Evolutionary conservation across 495 filamentous ascomycete genomes (phyloP).

Genomic region (Pyronema omphalodes): DNA sequence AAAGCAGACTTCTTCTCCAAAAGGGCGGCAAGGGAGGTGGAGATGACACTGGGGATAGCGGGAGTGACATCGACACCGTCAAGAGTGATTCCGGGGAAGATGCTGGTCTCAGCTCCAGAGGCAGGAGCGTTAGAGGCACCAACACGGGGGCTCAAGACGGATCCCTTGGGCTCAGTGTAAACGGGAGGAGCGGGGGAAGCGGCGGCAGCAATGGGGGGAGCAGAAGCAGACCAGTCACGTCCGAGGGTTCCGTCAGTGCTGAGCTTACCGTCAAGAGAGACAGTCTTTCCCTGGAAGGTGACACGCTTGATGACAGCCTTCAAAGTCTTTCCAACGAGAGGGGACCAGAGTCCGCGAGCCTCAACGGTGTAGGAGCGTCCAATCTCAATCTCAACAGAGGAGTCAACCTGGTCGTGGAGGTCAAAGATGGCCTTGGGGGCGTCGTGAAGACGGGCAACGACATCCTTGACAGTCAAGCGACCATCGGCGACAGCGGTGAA

Average conservation of each 20-base stretch:
- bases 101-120: conserved; percentile 7
- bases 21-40: conserved; percentile 46
- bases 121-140: conserved; percentile 7
- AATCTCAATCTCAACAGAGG: conserved; percentile 59
- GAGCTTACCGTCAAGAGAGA: conserved; percentile 55
- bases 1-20: conserved; percentile 59
- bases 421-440: conserved; percentile 77
- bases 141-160: conserved; percentile 14
- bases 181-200: conserved; percentile 29
- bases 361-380: conserved; percentile 40
- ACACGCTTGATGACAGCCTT: conserved; percentile 60
- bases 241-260: conserved; percentile 40
- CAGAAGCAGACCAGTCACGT: conserved; percentile 59
- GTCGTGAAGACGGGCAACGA: conserved; percentile 52
- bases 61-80: conserved; percentile 26
- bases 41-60: conserved; percentile 34
- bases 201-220: conserved; percentile 34
- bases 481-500: conserved; percentile 64
- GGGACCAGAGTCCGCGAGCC: conserved; percentile 44
- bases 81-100: conserved; percentile 14
- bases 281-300: conserved; percentile 56
- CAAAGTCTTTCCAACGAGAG: conserved; percentile 52
- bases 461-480: conserved; percentile 53
- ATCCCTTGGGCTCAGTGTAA: conserved; percentile 7
- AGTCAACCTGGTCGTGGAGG: conserved; percentile 62